Conservation (phyloP, 805 yeast species). For the Spathaspora gorwiae region DNA sequence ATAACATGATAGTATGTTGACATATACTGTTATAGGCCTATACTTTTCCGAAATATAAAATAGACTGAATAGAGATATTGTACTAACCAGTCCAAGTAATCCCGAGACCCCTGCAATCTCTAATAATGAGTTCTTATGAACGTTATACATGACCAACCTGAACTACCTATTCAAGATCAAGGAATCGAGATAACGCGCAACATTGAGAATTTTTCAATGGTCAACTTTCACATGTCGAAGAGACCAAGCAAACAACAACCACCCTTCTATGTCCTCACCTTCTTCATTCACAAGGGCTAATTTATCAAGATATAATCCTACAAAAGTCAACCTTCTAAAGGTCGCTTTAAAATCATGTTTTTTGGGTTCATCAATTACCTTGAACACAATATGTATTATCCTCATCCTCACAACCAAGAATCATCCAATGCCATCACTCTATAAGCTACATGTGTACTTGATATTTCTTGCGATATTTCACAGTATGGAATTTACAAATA, state of each 20-base stretch:
- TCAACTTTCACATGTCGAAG: too few relatives aligned
- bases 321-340: slow-evolving; percentile 23
- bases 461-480: slow-evolving; percentile 62
- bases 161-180: too few relatives aligned
- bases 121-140: slow-evolving; percentile 13
- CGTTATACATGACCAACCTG: slow-evolving; percentile 8
- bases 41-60: background rate
- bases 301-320: slow-evolving; percentile 18
- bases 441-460: slow-evolving; percentile 37
- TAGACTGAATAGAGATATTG: background rate
- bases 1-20: slow-evolving; percentile 16
- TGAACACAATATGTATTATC: slow-evolving; percentile 7
- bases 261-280: background rate
- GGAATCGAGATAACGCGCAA: too few relatives aligned
- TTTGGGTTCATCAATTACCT: slow-evolving; percentile 25
- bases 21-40: slow-evolving; percentile 10
- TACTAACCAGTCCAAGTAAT: slow-evolving; percentile 13
- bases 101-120: slow-evolving; percentile 16
- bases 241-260: too few relatives aligned
- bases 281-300: background rate
- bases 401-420: background rate
- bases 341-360: slow-evolving; percentile 28
- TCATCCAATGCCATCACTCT: background rate
- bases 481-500: slow-evolving; percentile 73
- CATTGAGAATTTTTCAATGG: too few relatives aligned